Conservation (phyloP, 2,329 filamentous ascomycete genomes). For the Gyromitra esculenta region DNA sequence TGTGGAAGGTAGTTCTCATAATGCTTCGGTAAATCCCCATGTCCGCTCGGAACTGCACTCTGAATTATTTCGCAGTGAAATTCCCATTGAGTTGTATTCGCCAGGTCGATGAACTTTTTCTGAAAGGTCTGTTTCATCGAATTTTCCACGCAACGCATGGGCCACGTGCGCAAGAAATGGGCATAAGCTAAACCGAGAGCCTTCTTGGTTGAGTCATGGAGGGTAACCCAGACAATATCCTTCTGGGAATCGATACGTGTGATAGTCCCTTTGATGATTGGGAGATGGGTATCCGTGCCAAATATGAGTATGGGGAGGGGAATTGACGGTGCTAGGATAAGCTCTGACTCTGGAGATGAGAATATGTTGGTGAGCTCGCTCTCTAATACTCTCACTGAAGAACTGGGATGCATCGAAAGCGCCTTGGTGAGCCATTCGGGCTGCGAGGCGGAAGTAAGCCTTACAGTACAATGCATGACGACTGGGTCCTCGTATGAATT, state of each 20-base stretch:
- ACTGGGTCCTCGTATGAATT: not conserved
- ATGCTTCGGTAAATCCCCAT: not conserved
- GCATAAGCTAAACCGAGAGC: conserved; percentile 8
- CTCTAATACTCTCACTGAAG: not conserved
- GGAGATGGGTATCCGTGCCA: conserved; percentile 11
- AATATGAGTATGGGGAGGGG: conserved; percentile 12
- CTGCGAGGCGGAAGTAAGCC: conserved; percentile 7
- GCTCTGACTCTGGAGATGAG: conserved; percentile 15
- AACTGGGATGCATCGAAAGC: conserved; percentile 7
- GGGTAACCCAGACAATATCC: not conserved
- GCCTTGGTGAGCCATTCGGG: conserved; percentile 11
- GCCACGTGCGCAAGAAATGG: conserved; percentile 20
- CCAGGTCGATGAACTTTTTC: not conserved
- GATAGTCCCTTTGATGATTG: conserved; percentile 19
- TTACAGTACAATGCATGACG: conserved; percentile 12
- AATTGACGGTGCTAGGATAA: conserved; percentile 10
- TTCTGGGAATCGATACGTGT: conserved; percentile 12
- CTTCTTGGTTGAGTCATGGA: conserved; percentile 18
- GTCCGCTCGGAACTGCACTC: conserved; percentile 5
- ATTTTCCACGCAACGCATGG: conserved; percentile 8
- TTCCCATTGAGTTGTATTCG: conserved; percentile 5
- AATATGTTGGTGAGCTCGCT: conserved; percentile 14
- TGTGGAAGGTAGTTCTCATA: not conserved
- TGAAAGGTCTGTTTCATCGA: conserved; percentile 16
- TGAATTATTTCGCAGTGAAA: conserved; percentile 7